A percentile compares a stretch with the other conserved stretches of the same genome.
These are phyloP conservation scores for Penicillium griseofulvum DNA, from an alignment of 2,329 filamentous ascomycete genomes.

Conservation along the genomic window DNA sequence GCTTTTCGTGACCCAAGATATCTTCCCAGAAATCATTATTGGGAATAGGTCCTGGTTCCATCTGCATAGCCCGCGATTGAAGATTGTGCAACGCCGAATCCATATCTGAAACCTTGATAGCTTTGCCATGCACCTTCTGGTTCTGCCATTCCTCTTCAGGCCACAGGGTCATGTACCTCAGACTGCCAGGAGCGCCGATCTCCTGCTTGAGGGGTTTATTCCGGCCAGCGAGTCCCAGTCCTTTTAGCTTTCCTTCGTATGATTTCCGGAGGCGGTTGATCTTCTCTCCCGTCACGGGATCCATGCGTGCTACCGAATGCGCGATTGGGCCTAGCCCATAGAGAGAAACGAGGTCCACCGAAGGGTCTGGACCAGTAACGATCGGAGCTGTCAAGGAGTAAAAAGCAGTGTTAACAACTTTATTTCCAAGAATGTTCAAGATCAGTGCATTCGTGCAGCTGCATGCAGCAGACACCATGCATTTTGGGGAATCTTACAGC, in stretches of 20 bases:
- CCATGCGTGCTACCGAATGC: slow-evolving; percentile 57
- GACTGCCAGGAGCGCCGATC: slow-evolving; percentile 37
- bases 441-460: slow-evolving; percentile 29
- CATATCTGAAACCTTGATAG: slow-evolving; percentile 45
- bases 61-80: slow-evolving; percentile 46
- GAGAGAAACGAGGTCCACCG: slow-evolving; percentile 58
- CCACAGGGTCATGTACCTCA: slow-evolving; percentile 46
- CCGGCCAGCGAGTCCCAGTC: slow-evolving; percentile 46
- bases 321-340: slow-evolving; percentile 58
- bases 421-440: slow-evolving; percentile 30
- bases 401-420: slow-evolving; percentile 45
- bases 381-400: slow-evolving; percentile 43
- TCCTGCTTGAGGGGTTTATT: slow-evolving; percentile 50
- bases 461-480: slow-evolving; percentile 34
- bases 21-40: slow-evolving; percentile 51
- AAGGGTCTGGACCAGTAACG: slow-evolving; percentile 55
- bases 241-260: slow-evolving; percentile 52
- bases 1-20: slow-evolving; percentile 49
- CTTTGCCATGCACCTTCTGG: slow-evolving; percentile 48
- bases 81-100: slow-evolving; percentile 43
- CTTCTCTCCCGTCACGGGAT: slow-evolving; percentile 64
- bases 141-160: slow-evolving; percentile 53
- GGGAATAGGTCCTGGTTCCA: slow-evolving; percentile 47
- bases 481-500: slow-evolving; percentile 49
- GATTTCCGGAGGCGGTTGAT: slow-evolving; percentile 60